These are phyloP conservation scores for Golubevia pallescens DNA, from an alignment of 1,284 basidiomycete species.

Conservation along the genomic window DNA sequence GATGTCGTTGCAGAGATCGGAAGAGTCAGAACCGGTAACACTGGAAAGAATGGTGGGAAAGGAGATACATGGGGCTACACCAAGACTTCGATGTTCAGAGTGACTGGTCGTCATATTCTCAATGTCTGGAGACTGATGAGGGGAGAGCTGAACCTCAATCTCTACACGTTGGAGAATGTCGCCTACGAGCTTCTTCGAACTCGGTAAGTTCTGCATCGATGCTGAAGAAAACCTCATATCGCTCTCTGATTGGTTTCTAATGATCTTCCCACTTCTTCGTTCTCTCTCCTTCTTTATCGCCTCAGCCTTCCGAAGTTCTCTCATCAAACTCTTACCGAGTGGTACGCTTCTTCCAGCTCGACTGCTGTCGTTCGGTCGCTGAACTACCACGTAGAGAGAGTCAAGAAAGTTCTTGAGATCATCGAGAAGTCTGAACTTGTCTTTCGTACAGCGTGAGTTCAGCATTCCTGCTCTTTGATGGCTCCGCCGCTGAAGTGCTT, in stretches of 20 bases:
- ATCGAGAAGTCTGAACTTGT: conserved; percentile 53
- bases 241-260: no score
- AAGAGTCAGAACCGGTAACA: conserved; percentile 47
- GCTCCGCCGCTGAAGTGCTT: neutral
- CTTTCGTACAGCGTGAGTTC: conserved; percentile 40
- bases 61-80: conserved; percentile 73
- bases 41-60: conserved; percentile 39
- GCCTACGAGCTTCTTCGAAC: conserved; percentile 65
- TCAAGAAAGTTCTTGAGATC: conserved; percentile 38
- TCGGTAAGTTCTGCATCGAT: no score
- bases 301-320: conserved; percentile 82
- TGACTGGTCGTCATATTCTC: conserved; percentile 85
- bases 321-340: conserved; percentile 72
- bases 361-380: conserved; percentile 22
- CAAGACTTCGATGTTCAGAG: conserved; percentile 81
- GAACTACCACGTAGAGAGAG: conserved; percentile 38
- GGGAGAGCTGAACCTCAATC: conserved; percentile 78
- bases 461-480: neutral
- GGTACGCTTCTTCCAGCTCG: conserved; percentile 69
- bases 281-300: no score
- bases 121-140: conserved; percentile 93
- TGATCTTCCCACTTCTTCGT: no score
- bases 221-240: no score
- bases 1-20: conserved; percentile 65
- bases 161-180: conserved; percentile 89